phyloP scores from a whole-genome alignment of 768 basidiomycete species.

The Collybia nuda region DNA sequence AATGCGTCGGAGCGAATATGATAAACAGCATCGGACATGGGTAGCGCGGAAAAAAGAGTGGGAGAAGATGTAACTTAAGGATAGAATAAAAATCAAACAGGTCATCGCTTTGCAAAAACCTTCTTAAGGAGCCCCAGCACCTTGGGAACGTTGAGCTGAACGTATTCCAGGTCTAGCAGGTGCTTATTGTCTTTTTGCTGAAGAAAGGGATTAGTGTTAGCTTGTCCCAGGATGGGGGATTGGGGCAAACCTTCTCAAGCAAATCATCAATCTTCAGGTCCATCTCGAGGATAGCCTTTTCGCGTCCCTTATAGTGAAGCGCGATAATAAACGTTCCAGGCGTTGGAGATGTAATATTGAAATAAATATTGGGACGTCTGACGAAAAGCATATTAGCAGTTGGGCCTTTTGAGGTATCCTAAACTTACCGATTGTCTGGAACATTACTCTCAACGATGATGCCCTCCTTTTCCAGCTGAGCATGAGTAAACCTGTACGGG shows the following conservation, averaged over 20 bases:
- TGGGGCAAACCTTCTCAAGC: constrained; percentile 80
- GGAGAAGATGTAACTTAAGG: constrained; percentile 22
- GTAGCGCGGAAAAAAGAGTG: constrained; percentile 17
- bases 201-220: constrained; percentile 7
- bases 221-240: neutral
- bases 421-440: constrained; percentile 87
- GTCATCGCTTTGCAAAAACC: constrained; percentile 86
- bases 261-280: constrained; percentile 98
- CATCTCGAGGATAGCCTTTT: constrained; percentile 99
- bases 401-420: neutral
- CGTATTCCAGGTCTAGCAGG: constrained; percentile 94
- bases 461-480: constrained; percentile 97
- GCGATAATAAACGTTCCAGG: constrained; percentile 99
- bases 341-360: constrained; percentile 97
- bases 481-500: constrained; percentile 97
- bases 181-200: constrained; percentile 99
- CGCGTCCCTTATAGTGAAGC: constrained; percentile 96
- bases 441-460: constrained; percentile 99
- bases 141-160: constrained; percentile 95
- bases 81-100: constrained; percentile 21
- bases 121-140: constrained; percentile 91
- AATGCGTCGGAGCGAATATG: constrained; percentile 12
- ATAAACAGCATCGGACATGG: constrained; percentile 10
- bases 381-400: neutral
- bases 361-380: constrained; percentile 97